Conservation (phyloP, 192 early-diverging fungal species). For the Globomyces pollinis-pini region DNA sequence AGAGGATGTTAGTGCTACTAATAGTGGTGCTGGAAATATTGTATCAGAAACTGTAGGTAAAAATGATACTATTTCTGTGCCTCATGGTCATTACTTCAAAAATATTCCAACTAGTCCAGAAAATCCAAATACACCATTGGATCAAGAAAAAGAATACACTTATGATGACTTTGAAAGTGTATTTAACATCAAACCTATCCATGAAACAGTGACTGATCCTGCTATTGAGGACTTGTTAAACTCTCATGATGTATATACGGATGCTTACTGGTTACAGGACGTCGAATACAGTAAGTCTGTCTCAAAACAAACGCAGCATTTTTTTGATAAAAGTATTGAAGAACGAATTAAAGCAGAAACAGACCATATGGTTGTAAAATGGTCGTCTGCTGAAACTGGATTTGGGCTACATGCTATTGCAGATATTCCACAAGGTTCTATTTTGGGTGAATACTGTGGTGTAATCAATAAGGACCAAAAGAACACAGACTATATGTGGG, state of each 20-base stretch:
- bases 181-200: background rate
- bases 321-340: background rate
- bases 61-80: no score
- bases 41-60: no score
- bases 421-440: background rate
- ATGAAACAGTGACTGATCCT: background rate
- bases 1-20: no score
- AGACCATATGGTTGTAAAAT: background rate
- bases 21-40: no score
- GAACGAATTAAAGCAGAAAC: background rate
- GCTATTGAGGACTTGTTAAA: background rate
- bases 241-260: background rate
- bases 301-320: background rate
- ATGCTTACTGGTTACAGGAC: background rate
- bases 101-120: background rate
- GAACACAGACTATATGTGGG: slow-evolving; percentile 3
- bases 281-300: background rate
- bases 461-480: background rate
- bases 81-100: background rate
- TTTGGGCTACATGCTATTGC: background rate
- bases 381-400: background rate
- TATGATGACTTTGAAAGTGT: slow-evolving; percentile 6
- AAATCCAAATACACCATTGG: background rate
- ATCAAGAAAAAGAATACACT: background rate
- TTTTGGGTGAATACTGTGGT: slow-evolving; percentile 4